These are phyloP conservation scores for Albatrellus ellisii DNA, from an alignment of 768 basidiomycete genomes.

Conservation along the genomic window DNA sequence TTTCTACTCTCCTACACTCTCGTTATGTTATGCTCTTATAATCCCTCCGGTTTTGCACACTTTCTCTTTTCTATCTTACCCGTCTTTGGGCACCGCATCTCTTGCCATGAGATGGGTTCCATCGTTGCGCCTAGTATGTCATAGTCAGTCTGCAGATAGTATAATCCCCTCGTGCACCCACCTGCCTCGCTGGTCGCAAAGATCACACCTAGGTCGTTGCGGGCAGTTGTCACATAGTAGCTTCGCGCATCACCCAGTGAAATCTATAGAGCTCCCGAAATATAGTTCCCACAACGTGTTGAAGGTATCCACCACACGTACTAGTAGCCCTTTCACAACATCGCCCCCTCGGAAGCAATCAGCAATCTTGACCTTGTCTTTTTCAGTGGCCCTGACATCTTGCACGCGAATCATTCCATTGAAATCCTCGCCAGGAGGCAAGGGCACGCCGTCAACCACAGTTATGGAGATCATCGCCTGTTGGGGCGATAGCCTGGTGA, in stretches of 20 bases:
- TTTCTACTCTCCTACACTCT: too few relatives aligned
- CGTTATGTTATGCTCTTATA: slow-evolving; percentile 30
- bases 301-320: slow-evolving; percentile 24
- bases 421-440: slow-evolving; percentile 80
- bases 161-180: slow-evolving; percentile 19
- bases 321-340: slow-evolving; percentile 77
- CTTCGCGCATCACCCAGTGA: slow-evolving; percentile 86
- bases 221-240: slow-evolving; percentile 84
- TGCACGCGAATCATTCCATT: slow-evolving; percentile 78
- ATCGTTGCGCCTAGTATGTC: slow-evolving; percentile 51
- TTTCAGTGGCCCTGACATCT: slow-evolving; percentile 84
- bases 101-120: slow-evolving; percentile 82
- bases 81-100: slow-evolving; percentile 80
- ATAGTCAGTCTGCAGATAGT: neutral
- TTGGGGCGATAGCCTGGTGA: slow-evolving; percentile 71
- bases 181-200: slow-evolving; percentile 85
- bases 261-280: slow-evolving; percentile 34
- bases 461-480: slow-evolving; percentile 78
- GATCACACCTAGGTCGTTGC: slow-evolving; percentile 85
- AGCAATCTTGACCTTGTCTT: slow-evolving; percentile 78
- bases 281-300: neutral
- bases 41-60: slow-evolving; percentile 70
- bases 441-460: slow-evolving; percentile 76
- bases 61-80: slow-evolving; percentile 72
- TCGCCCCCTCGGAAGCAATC: slow-evolving; percentile 91